A percentile compares a stretch with the other conserved stretches of the same genome.
Evolutionary conservation across 345 rosid genomes (phyloP).

Genomic region (Salix brachista): DNA sequence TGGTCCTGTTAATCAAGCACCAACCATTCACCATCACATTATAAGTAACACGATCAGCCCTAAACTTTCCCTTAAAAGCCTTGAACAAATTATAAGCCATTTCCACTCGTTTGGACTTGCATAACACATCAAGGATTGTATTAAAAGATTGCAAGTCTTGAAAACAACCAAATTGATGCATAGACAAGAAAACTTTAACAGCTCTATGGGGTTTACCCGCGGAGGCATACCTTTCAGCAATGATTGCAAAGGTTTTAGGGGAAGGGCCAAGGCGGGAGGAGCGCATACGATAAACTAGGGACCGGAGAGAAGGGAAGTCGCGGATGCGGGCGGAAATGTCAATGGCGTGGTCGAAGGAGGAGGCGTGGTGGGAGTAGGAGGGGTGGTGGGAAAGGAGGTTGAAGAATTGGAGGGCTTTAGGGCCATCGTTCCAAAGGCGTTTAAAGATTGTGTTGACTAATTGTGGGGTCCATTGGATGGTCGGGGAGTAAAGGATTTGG

Average conservation of each 20-base stretch:
- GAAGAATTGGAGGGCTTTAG: constrained; percentile 78
- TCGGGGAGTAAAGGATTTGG: constrained; percentile 37
- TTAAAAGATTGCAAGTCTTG: constrained; percentile 77
- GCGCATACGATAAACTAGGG: constrained; percentile 62
- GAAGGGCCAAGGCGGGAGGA: constrained; percentile 62
- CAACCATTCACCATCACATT: constrained; percentile 80
- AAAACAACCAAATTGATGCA: constrained; percentile 74
- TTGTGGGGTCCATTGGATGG: constrained; percentile 53
- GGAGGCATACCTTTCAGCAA: constrained; percentile 69
- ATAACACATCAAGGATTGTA: constrained; percentile 72
- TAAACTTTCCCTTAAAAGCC: constrained; percentile 55
- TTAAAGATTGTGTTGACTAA: constrained; percentile 64
- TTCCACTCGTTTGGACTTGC: constrained; percentile 67
- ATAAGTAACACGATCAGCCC: constrained; percentile 69
- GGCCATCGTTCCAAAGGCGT: constrained; percentile 82
- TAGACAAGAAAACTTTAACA: constrained; percentile 62
- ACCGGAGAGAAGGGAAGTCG: constrained; percentile 43
- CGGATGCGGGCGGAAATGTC: constrained; percentile 81
- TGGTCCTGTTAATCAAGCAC: constrained; percentile 81
- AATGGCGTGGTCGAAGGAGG: constrained; percentile 80
- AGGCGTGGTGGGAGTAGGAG: constrained; percentile 43
- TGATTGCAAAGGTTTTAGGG: constrained; percentile 62
- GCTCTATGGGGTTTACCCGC: constrained; percentile 75
- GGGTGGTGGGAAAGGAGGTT: constrained; percentile 47
- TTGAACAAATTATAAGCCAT: constrained; percentile 68